Base-by-base conservation (phyloP, 257 asterid species). In the Gentiana dahurica region DNA sequence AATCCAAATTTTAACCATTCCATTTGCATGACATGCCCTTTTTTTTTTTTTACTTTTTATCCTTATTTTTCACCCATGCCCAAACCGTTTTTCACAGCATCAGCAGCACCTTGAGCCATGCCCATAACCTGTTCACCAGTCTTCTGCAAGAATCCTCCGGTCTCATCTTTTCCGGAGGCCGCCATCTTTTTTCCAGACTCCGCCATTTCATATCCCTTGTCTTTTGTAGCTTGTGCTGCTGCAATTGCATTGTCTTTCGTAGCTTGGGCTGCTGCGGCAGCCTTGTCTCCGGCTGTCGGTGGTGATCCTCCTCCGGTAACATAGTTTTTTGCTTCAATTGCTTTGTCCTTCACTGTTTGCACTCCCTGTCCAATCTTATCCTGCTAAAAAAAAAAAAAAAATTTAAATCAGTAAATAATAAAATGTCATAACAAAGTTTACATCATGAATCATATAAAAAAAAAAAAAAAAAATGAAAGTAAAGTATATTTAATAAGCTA, bases 71-170 rank as follows among this genome's bases (percentile, higher is more conserved):
- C 85, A 1, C 73, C 77, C 68, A 73, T 60, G 0, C 86, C 93
- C 1, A 83, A 62, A 13, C 86, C 69, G 7, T 68, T 71, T 65
- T 77, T 86, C 51, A 86, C 85, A 2, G 81, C 90, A 1, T 69
- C 94, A 1, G 95, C 81, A 39, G 96, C 84, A 1, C 93, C 95
- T 4, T 79, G 85, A 34, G 92, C 89, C 80, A 79, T 73, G 8
- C 76, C 82, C 74, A 63, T 86, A 63, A 84, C 69, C 49, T 84
- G 90, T 38, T 79, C 84, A 3, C 95, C 95, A 0, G 95, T 82
- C 57, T 77, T 65, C 56, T 77, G 83, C 43, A 89, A 44, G 0
- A 65, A 1, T 1, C 96, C 90, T 0, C 98, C 98, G 0, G 86
- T 77, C 67, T 80, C 71, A 63, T 91, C 90, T 63, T 79, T 77